Evolutionary conservation across 768 basidiomycete species (phyloP), one percentile per base, ranked within the genome.

Genomic region (Phallus indusiatus): DNA sequence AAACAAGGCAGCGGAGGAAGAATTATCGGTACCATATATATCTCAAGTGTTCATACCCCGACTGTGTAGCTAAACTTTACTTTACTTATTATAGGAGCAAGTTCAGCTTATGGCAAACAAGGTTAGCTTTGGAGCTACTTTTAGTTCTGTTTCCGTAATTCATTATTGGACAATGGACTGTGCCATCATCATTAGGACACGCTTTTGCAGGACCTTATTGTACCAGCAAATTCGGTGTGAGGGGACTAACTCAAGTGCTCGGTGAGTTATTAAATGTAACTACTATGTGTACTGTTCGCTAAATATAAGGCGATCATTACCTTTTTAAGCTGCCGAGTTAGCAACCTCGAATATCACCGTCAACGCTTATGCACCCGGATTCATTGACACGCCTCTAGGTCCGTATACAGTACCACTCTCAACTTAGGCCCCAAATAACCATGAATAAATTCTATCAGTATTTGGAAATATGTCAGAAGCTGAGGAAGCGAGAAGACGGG

Each of bases 1-100:
- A 63, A 65, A 37, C 76, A 74, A 63, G 73, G 74, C 0, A 61
- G 61, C 0, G 74, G 75, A 0, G 74, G 76, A 0, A 56, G 74
- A 2, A 73, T 76, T 1, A 68, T 77, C 56, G 77, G 75, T 24
- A 3, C 28, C 28, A 28, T 28, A 7, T 7, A n/a, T n/a, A n/a
- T 28, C 28, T 28, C 7, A 64, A 47, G 55, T 67, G 0, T 63
- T 62, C 21, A 10, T 11, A 56, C 12, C 9, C n/a, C 34, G 21
- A 10, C 17, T 33, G 35, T 24, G 16, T 9, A 48, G 14, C 46
- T 49, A 34, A 11, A 24, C 34, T 7, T 28, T 16, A 9, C 16
- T 22, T 48, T 18, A 24, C 24, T 37, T 12, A 7, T 35, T 22
- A 18, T 33, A 57, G 57, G 57, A 1, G 57, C 57, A 33, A 52